phyloP scores from a whole-genome alignment of 1,284 basidiomycete genomes.

The Moniliophthora roreri region DNA sequence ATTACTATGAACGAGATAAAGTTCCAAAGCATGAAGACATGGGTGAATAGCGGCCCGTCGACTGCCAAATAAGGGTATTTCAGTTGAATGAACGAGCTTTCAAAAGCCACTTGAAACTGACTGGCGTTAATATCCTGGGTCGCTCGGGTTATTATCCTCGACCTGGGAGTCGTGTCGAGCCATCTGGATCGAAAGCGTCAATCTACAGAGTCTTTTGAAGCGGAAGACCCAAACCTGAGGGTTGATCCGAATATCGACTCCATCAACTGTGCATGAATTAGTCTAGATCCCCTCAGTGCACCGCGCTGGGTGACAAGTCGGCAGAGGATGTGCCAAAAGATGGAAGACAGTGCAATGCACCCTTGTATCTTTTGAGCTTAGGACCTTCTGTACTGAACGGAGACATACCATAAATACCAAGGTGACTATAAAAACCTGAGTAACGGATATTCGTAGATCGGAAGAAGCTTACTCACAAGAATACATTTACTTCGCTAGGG shows the following conservation, averaged over 20 bases:
- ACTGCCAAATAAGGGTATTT: constrained; percentile 34
- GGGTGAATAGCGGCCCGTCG: constrained; percentile 1
- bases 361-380: constrained; percentile 26
- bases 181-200: constrained; percentile 29
- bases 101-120: neutral
- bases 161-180: constrained; percentile 50
- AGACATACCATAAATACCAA: constrained; percentile 37
- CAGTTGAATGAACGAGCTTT: constrained; percentile 11
- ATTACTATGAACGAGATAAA: constrained; percentile 44
- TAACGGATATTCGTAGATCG: neutral
- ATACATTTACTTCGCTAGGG: constrained; percentile 24
- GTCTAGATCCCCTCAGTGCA: constrained; percentile 52
- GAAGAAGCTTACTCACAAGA: constrained; percentile 24
- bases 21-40: constrained; percentile 39
- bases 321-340: constrained; percentile 26
- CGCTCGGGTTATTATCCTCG: constrained; percentile 48
- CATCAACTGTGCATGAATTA: constrained; percentile 58
- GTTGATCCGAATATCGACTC: constrained; percentile 56
- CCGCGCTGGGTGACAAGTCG: constrained; percentile 31
- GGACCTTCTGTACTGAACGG: neutral
- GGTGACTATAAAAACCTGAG: constrained; percentile 26
- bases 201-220: neutral
- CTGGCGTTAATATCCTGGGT: constrained; percentile 32
- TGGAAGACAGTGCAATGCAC: constrained; percentile 23
- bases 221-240: constrained; percentile 34